Evolutionary conservation across 352 stramenopile species (phyloP), one percentile per base, ranked within the genome.

Genomic region (Pythium coloratum): DNA sequence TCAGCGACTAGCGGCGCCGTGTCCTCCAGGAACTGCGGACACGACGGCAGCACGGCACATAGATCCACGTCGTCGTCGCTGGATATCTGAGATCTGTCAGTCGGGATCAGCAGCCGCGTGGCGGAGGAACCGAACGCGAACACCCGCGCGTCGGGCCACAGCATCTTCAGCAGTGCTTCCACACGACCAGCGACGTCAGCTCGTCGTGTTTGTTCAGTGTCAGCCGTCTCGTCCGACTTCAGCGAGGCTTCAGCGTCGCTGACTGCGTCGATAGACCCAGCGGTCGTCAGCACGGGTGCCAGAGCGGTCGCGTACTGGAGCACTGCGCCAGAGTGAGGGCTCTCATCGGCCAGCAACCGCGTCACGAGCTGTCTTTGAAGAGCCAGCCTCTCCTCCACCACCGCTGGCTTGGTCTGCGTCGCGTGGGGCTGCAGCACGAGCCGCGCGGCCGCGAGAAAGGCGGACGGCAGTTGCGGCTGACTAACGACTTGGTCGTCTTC

Each of bases 121-220:
- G 74, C 67, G 0, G 83, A 91, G 1, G 87, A 95, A 0, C 87
- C 87, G 59, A 95, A 92, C 4, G 84, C 38, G n/a, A 82, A 6
- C 3, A 91, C 83, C 34, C 69, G 69, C 3, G 82, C 81, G 64
- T 95, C 84, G 0, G 83, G 80, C 86, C 84, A 95, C 53, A 92
- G 66, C 62, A 84, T 64, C 2, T 68, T 70, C 42, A 95, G 63
- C 8, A 76, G 24, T 1, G 51, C 56, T 53, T 93, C 80, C 2
- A 91, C 66, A 6, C 71, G 75, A 16, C 32, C 13, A 16, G 75
- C 72, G 0, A 92, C 69, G 42, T 49, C 36, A 4, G 73, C 47
- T 20, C 77, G 67, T 16, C 74, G 70, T n/a, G 53, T 30, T 16
- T 76, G 71, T 42, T 86, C 75, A 16, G 30, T 54, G 1, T 67